These are phyloP conservation scores for Lithohypha guttulata DNA, from an alignment of 2,329 filamentous ascomycete genomes.

Conservation along the genomic window DNA sequence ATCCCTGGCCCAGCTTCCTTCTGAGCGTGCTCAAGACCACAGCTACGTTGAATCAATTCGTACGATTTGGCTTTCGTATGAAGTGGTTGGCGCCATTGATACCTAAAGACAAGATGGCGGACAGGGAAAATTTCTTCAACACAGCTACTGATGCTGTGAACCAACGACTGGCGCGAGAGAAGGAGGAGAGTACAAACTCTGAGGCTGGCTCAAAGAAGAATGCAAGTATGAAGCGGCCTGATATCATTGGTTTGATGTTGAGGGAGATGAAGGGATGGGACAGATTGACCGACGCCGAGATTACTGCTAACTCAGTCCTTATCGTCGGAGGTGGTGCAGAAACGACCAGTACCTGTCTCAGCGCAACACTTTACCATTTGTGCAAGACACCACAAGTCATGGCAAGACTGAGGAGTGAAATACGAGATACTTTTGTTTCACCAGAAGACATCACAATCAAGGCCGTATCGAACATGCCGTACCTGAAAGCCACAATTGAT, in stretches of 20 bases:
- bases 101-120: constrained; percentile 9
- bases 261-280: constrained; percentile 34
- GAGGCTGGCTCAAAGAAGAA: constrained; percentile 57
- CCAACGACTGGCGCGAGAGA: constrained; percentile 8
- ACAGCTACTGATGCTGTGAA: constrained; percentile 7
- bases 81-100: constrained; percentile 9
- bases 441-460: constrained; percentile 28
- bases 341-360: constrained; percentile 55
- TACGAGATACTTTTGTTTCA: constrained; percentile 27
- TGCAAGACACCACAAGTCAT: constrained; percentile 26
- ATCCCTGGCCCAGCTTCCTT: constrained; percentile 25
- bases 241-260: constrained; percentile 14
- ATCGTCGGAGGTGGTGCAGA: constrained; percentile 63
- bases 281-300: constrained; percentile 57
- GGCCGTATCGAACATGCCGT: constrained; percentile 11
- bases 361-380: constrained; percentile 33
- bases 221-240: constrained; percentile 49
- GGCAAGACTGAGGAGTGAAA: constrained; percentile 26
- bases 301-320: constrained; percentile 32
- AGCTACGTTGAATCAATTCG: constrained; percentile 13
- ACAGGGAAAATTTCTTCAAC: constrained; percentile 12
- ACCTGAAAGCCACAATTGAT: constrained; percentile 13
- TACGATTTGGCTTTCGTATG: constrained; percentile 9
- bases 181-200: constrained; percentile 20
- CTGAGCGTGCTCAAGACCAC: constrained; percentile 24